Evolutionary conservation across 2,329 filamentous ascomycete species (phyloP).

Genomic region (Furcasterigmium furcatum): DNA sequence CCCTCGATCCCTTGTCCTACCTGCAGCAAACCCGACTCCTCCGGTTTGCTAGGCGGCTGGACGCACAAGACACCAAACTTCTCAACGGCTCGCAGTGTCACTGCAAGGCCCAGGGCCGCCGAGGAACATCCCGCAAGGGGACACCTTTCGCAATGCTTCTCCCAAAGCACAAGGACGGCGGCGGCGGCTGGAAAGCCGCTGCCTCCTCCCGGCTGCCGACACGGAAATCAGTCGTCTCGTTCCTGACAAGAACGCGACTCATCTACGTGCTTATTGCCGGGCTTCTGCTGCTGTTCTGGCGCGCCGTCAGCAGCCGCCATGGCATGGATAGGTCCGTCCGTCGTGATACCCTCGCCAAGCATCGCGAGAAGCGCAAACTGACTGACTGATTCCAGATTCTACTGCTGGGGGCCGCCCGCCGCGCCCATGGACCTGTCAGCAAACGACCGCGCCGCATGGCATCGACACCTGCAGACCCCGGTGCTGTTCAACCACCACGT

Average conservation of each 20-base stretch:
- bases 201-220: background rate
- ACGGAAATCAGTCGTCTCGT: constrained; percentile 17
- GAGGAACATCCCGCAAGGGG: too few species aligned
- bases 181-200: constrained; percentile 82
- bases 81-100: too few species aligned
- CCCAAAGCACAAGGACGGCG: constrained; percentile 64
- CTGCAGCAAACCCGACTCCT: too few species aligned
- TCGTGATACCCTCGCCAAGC: too few species aligned
- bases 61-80: too few species aligned
- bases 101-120: too few species aligned
- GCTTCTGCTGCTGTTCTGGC: constrained; percentile 80
- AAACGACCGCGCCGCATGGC: constrained; percentile 90
- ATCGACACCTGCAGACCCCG: constrained; percentile 82
- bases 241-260: constrained; percentile 74
- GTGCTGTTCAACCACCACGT: constrained; percentile 96
- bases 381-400: constrained; percentile 63
- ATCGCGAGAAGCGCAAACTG: background rate
- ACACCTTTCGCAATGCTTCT: constrained; percentile 65
- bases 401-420: constrained; percentile 94
- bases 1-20: too few species aligned
- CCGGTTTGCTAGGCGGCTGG: too few species aligned
- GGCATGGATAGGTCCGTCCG: constrained; percentile 82
- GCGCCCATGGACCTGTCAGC: constrained; percentile 93
- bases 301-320: constrained; percentile 74
- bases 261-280: constrained; percentile 68